Evolutionary conservation across 257 asterid species (phyloP).

Genomic region (Parsonsia alboflavescens): DNA sequence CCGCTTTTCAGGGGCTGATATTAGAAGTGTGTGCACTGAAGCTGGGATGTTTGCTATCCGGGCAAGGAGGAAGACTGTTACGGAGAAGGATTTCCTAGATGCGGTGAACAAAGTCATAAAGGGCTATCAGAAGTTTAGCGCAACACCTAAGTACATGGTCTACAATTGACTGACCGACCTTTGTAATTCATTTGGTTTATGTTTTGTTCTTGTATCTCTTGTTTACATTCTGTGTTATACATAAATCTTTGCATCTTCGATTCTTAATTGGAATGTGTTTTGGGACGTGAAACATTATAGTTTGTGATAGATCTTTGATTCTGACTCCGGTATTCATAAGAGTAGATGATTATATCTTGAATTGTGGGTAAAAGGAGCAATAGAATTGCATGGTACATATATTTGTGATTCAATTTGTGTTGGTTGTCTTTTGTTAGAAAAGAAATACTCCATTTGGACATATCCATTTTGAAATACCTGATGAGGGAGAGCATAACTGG

Average conservation of each 20-base stretch:
- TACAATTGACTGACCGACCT: constrained; percentile 43
- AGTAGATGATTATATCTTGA: too few species aligned
- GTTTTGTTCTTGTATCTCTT: constrained; percentile 1
- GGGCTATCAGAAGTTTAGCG: constrained; percentile 94
- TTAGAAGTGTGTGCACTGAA: constrained; percentile 91
- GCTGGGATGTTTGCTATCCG: constrained; percentile 95
- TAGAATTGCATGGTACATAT: too few species aligned
- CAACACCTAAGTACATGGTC: constrained; percentile 94
- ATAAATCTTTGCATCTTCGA: neutral
- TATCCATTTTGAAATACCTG: too few species aligned
- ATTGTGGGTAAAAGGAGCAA: too few species aligned
- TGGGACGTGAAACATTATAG: neutral
- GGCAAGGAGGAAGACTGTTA: constrained; percentile 88
- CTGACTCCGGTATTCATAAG: too few species aligned
- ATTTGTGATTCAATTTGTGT: too few species aligned
- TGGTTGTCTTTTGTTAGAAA: too few species aligned
- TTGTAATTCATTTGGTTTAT: neutral
- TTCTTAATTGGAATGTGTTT: neutral
- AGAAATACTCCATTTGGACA: too few species aligned
- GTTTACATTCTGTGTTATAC: neutral
- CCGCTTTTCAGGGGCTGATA: constrained; percentile 65
- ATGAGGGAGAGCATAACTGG: too few species aligned
- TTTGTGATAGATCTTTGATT: too few species aligned
- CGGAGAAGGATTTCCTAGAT: constrained; percentile 90
- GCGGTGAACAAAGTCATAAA: constrained; percentile 95